Conservation (phyloP, 768 basidiomycete genomes). For the Tricholoma furcatifolium region DNA sequence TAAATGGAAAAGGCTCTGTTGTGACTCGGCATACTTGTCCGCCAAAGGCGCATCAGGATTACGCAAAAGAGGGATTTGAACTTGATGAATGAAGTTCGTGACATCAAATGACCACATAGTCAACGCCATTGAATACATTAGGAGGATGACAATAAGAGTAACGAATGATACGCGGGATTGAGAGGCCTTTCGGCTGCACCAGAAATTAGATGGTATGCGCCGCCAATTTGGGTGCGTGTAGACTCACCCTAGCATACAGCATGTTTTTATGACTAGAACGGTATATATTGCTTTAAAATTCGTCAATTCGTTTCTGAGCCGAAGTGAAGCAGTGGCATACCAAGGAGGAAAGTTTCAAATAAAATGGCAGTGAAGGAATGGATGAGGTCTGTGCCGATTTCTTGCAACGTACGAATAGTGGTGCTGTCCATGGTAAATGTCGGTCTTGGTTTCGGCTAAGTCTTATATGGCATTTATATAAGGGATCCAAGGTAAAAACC, state of each 20-base stretch:
- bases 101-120: slow-evolving; percentile 12
- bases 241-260: no score
- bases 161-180: not conserved
- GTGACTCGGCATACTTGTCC: slow-evolving; percentile 7
- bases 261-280: not conserved
- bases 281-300: not conserved
- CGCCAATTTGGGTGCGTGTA: no score
- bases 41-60: slow-evolving; percentile 2
- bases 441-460: no score
- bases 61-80: slow-evolving; percentile 6
- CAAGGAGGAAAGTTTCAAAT: not conserved
- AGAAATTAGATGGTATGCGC: no score
- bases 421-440: not conserved
- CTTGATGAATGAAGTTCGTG: slow-evolving; percentile 7
- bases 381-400: not conserved
- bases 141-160: slow-evolving; percentile 5
- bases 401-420: not conserved
- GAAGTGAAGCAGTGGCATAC: not conserved
- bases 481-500: no score
- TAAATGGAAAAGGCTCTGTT: slow-evolving; percentile 1
- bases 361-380: not conserved
- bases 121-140: slow-evolving; percentile 12
- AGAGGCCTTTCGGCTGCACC: no score
- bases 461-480: no score
- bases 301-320: not conserved